phyloP scores from a whole-genome alignment of 768 basidiomycete species.

The Paxillus rubicundulus region DNA sequence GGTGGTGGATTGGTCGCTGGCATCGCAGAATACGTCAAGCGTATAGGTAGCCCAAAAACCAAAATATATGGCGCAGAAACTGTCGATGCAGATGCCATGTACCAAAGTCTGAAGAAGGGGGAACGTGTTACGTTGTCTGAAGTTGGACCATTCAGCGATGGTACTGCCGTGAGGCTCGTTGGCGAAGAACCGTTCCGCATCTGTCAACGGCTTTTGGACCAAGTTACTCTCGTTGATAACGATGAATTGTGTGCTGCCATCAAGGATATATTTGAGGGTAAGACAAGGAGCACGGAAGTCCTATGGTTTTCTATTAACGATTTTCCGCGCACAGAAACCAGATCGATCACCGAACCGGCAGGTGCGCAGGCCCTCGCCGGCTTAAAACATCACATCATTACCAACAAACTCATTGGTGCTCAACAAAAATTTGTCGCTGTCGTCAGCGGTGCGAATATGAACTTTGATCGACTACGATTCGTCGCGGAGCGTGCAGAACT shows the following conservation, averaged over 20 bases:
- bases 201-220: constrained; percentile 81
- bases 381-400: constrained; percentile 80
- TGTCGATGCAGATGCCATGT: constrained; percentile 92
- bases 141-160: constrained; percentile 96
- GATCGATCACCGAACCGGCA: constrained; percentile 94
- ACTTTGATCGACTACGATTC: constrained; percentile 93
- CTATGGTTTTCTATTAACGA: neutral
- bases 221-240: constrained; percentile 81
- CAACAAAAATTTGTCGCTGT: constrained; percentile 89
- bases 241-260: constrained; percentile 98
- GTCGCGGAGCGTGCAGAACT: constrained; percentile 98
- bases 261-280: constrained; percentile 98
- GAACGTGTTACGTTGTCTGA: constrained; percentile 81
- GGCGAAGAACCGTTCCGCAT: constrained; percentile 94
- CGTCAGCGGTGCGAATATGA: constrained; percentile 98
- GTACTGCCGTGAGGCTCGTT: constrained; percentile 94
- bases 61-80: constrained; percentile 93
- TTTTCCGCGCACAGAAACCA: constrained; percentile 56
- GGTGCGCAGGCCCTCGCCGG: constrained; percentile 92
- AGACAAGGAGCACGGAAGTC: constrained; percentile 7
- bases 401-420: constrained; percentile 79
- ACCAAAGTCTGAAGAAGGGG: constrained; percentile 73
- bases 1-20: constrained; percentile 94
- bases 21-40: constrained; percentile 87
- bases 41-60: constrained; percentile 82